A percentile compares a stretch with the other conserved stretches of the same genome.
Conservation (phyloP, 164 flowering plant species). For the Taxillus chinensis region DNA sequence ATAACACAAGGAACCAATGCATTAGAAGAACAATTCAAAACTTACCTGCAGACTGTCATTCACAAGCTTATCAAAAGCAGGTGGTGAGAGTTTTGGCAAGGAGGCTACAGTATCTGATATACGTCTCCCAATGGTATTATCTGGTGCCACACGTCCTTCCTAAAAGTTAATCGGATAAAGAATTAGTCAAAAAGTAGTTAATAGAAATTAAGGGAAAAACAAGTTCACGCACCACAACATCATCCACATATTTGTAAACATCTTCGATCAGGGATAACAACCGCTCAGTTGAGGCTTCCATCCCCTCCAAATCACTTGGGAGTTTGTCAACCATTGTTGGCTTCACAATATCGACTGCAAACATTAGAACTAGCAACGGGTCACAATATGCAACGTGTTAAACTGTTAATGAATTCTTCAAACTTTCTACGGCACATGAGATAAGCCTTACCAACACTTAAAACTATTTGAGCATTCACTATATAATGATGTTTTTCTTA, state of each 20-base stretch:
- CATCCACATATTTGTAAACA: slow-evolving; percentile 79
- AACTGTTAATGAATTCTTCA: neutral
- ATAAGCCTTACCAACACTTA: neutral
- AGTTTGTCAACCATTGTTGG: slow-evolving; percentile 68
- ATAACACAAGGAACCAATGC: no score
- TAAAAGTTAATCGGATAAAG: neutral
- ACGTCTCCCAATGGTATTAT: neutral
- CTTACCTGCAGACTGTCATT: slow-evolving; percentile 1
- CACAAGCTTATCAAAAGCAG: slow-evolving; percentile 1
- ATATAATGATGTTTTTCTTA: no score
- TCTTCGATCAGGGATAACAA: slow-evolving; percentile 72
- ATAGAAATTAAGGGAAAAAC: neutral
- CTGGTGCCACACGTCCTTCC: neutral
- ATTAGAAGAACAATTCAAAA: no score
- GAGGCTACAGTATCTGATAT: neutral
- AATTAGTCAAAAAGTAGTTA: neutral
- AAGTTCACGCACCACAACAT: slow-evolving; percentile 70
- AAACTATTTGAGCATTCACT: neutral
- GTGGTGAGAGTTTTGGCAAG: neutral
- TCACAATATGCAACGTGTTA: neutral
- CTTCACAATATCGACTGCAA: slow-evolving; percentile 77
- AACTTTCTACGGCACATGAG: neutral
- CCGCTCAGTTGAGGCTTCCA: slow-evolving; percentile 83
- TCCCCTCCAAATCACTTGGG: slow-evolving; percentile 93
- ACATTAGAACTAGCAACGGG: neutral